Conservation (phyloP, 2,329 filamentous ascomycete species). For the Orbilia brochopaga region DNA sequence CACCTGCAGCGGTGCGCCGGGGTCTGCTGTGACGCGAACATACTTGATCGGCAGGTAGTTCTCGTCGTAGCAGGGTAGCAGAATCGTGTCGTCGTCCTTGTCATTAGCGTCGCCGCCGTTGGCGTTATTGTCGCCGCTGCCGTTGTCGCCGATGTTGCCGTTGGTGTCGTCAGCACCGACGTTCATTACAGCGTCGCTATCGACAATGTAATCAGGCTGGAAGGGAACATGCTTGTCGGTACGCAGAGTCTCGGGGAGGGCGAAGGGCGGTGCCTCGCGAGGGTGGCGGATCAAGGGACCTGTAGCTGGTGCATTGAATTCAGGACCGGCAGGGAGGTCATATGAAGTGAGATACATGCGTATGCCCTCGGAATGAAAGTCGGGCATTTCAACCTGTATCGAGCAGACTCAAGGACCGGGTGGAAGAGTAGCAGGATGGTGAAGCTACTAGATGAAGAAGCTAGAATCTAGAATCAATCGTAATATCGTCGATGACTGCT, state of each 20-base stretch:
- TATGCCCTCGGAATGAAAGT: conserved; percentile 28
- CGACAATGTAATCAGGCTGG: too few species aligned
- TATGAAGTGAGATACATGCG: conserved; percentile 39
- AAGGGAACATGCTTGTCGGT: conserved; percentile 20
- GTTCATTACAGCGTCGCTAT: too few species aligned
- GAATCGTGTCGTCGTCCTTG: not conserved
- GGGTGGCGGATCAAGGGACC: conserved; percentile 21
- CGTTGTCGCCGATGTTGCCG: too few species aligned
- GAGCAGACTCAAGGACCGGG: not conserved
- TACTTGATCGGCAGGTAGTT: conserved; percentile 29
- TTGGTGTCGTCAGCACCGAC: too few species aligned
- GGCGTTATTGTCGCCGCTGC: too few species aligned
- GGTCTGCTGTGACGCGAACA: conserved; percentile 22
- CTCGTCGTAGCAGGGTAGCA: conserved; percentile 30
- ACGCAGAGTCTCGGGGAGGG: conserved; percentile 28
- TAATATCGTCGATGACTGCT: too few species aligned
- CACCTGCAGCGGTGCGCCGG: conserved; percentile 35
- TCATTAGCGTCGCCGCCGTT: not conserved
- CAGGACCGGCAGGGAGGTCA: conserved; percentile 17
- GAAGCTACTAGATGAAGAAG: not conserved
- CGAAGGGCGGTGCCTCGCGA: conserved; percentile 34
- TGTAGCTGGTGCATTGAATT: conserved; percentile 27
- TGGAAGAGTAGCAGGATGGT: not conserved
- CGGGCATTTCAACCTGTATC: conserved; percentile 19
- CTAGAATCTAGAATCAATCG: too few species aligned